Evolutionary conservation across 169 alveolate species (phyloP), one percentile per base, ranked within the genome.

Genomic region (Eimeria maxima): DNA sequence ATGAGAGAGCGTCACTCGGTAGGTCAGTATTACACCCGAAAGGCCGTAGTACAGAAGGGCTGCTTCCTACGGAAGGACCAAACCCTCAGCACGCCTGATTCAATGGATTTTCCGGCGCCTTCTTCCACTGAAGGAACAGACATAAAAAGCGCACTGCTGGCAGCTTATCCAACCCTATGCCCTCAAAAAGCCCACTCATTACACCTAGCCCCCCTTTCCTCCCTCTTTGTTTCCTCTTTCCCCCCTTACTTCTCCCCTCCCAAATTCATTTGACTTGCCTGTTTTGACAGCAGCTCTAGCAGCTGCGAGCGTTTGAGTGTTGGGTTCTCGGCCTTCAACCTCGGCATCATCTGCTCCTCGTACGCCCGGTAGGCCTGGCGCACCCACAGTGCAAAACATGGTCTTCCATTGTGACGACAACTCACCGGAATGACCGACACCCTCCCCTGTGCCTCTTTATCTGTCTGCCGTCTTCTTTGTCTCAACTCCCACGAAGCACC

Each of bases 301-400:
- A 91, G 38, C 71, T 91, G 95, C 6, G 95, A 91, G 24, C 95
- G 63, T 60, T 91, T 91, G 57, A 91, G 91, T 42, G 95, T 74
- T 69, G 95, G 95, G 76, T 91, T 76, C 71, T 91, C 95, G 16
- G 83, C 90, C 84, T 91, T 91, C 45, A 91, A 91, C 5, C 95
- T 74, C 33, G 95, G 95, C 81, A 91, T n/a, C 95, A 81, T 74
- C 53, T 44, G 76, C 74, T 91, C 95, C 83, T 91, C 95, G 91
- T 91, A 91, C 22, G 91, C 95, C 84, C 88, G 53, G 91, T 57
- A 91, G 24, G 95, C 95, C 95, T 91, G 65, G 55, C 27, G 53
- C n/a, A 73, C 4, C 84, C 29, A 5, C 42, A 22, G 38, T 7
- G 42, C 33, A 76, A 4, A 22, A 22, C 55, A 29, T 16, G 7